These are phyloP conservation scores for Microcos paniculata DNA, from an alignment of 345 rosid species.

Conservation along the genomic window DNA sequence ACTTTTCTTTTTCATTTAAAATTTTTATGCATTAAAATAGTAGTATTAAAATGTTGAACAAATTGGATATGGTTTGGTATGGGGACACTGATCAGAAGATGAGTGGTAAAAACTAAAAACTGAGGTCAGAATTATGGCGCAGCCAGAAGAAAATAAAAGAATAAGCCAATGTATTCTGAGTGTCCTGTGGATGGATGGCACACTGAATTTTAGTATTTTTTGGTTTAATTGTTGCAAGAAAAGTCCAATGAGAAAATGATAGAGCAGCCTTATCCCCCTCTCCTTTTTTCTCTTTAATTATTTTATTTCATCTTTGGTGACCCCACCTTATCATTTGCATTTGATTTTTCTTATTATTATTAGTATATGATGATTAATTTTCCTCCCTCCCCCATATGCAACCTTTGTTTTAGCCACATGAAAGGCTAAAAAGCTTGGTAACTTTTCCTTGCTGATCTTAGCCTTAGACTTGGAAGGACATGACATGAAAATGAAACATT, in stretches of 20 bases:
- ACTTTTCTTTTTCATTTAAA: not conserved
- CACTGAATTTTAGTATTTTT: not conserved
- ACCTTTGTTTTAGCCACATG: too few relatives aligned
- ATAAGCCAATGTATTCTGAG: not conserved
- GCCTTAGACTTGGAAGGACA: not conserved
- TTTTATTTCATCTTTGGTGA: not conserved
- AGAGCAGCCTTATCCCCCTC: not conserved
- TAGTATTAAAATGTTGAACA: not conserved
- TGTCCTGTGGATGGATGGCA: conserved; percentile 5
- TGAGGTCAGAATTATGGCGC: not conserved
- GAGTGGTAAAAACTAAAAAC: not conserved
- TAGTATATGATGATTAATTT: too few relatives aligned
- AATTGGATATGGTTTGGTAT: not conserved
- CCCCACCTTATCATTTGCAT: not conserved
- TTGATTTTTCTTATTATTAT: too few relatives aligned
- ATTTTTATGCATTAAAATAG: not conserved
- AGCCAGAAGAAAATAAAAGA: too few relatives aligned
- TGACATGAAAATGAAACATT: too few relatives aligned
- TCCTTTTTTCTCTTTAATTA: too few relatives aligned
- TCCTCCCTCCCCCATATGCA: not conserved
- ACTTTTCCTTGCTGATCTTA: not conserved
- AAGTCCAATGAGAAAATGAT: not conserved
- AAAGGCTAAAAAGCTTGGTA: not conserved
- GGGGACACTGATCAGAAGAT: not conserved
- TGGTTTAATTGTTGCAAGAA: not conserved